phyloP scores from a whole-genome alignment of 257 asterid species.

The Nemophila menziesii region DNA sequence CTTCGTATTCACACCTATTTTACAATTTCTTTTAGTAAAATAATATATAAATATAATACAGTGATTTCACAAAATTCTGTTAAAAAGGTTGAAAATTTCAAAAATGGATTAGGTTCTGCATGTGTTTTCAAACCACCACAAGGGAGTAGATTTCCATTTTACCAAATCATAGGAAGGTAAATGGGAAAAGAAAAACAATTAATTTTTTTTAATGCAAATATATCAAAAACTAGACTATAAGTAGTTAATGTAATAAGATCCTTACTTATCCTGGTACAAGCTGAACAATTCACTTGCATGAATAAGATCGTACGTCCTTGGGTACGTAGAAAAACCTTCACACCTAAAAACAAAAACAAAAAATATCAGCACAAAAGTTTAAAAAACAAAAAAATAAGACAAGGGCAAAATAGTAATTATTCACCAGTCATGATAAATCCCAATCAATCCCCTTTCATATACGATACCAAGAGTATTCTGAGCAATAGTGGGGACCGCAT shows the following conservation, averaged over 20 bases:
- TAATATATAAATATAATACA: background rate
- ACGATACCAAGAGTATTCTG: constrained; percentile 54
- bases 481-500: constrained; percentile 70
- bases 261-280: constrained; percentile 72
- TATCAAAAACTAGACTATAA: background rate
- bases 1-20: constrained; percentile 72
- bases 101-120: too few species aligned
- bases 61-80: too few species aligned
- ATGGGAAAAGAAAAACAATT: too few species aligned
- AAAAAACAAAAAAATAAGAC: background rate
- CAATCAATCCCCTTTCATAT: constrained; percentile 81
- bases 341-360: constrained; percentile 39
- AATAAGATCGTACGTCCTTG: constrained; percentile 82
- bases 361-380: constrained; percentile 9
- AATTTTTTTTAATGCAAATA: background rate
- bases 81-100: too few species aligned
- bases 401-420: background rate
- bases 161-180: too few species aligned
- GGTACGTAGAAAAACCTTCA: constrained; percentile 92
- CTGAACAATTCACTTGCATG: constrained; percentile 68
- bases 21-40: too few species aligned
- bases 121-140: too few species aligned
- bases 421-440: constrained; percentile 95
- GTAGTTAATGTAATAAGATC: background rate
- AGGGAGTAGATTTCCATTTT: too few species aligned